Percentiles rank a stretch among this genome's conserved stretches.
Evolutionary conservation across 2,329 filamentous ascomycete genomes (phyloP).

Genomic region (Aspergillus awamori): DNA sequence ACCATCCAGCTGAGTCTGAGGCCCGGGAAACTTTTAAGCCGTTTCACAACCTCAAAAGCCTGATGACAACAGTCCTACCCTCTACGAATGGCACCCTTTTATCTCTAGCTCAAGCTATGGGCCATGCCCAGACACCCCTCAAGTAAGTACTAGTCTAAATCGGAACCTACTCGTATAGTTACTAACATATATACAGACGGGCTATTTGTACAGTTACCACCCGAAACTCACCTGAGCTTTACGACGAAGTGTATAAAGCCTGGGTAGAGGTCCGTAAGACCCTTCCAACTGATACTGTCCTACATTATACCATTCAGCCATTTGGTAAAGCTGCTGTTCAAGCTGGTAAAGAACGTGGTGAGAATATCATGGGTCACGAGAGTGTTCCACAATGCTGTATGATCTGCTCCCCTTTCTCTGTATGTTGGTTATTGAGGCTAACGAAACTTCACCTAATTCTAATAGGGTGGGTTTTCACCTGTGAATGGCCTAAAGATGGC

Average conservation of each 20-base stretch:
- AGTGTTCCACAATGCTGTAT: constrained; percentile 1
- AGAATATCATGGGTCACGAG: constrained; percentile 16
- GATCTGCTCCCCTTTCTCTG: background rate
- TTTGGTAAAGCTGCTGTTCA: constrained; percentile 12
- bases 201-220: constrained; percentile 13
- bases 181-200: constrained; percentile 1
- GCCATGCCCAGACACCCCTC: background rate
- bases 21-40: background rate
- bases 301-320: constrained; percentile 11
- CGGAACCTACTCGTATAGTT: no score
- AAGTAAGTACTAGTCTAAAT: background rate
- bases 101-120: background rate
- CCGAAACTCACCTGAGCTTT: constrained; percentile 12
- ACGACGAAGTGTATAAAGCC: constrained; percentile 10
- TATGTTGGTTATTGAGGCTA: background rate
- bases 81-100: background rate
- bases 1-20: constrained; percentile 3
- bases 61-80: background rate
- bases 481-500: background rate
- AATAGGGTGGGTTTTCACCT: constrained; percentile 6
- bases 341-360: constrained; percentile 16
- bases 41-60: background rate
- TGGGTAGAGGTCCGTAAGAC: background rate
- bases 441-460: background rate
- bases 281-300: background rate